Evolutionary conservation across 768 basidiomycete species (phyloP), one percentile per base, ranked within the genome.

Genomic region (Dioszegia aurantiaca): DNA sequence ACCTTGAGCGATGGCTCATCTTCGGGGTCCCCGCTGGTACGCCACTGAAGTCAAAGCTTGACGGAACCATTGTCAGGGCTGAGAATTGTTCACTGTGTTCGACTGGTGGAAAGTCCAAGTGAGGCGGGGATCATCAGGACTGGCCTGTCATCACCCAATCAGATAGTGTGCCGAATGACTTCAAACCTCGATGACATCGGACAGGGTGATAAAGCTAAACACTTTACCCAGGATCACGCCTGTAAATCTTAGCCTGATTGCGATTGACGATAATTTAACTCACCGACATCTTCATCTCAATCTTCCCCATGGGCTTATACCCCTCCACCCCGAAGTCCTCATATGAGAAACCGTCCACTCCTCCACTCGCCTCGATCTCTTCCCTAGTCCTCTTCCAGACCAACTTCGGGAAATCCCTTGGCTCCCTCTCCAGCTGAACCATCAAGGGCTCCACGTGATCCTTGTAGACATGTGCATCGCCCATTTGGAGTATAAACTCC

Each of bases 211-310:
- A n/a, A n/a, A n/a, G n/a, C n/a, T n/a, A n/a, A n/a, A n/a, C n/a
- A n/a, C n/a, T n/a, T n/a, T n/a, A n/a, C n/a, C n/a, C n/a, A n/a
- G n/a, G n/a, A 30, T 59, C 43, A 47, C n/a, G 40, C 51, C 39
- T 43, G 31, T 5, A 43, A 10, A 23, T 27, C 36, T 43, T 21
- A 48, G 46, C 31, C 14, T 26, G 2, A n/a, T 16, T 40, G 5
- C 37, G 30, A n/a, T 12, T 3, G 8, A 27, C 23, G 44, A 1
- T 23, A 14, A 17, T 9, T 27, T 19, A 16, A 68, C 72, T 70
- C 58, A 73, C 89, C 75, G 88, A 91, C 94, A 97, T 95, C 80
- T 92, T 91, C 92, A 95, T 95, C 28, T 87, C 81, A 67, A 97
- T 89, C 62, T 83, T 81, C 1, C 86, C 86, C 74, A 90, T 83